Evolutionary conservation across 78 protist genomes (phyloP).

Genomic region (Bodo saltans): DNA sequence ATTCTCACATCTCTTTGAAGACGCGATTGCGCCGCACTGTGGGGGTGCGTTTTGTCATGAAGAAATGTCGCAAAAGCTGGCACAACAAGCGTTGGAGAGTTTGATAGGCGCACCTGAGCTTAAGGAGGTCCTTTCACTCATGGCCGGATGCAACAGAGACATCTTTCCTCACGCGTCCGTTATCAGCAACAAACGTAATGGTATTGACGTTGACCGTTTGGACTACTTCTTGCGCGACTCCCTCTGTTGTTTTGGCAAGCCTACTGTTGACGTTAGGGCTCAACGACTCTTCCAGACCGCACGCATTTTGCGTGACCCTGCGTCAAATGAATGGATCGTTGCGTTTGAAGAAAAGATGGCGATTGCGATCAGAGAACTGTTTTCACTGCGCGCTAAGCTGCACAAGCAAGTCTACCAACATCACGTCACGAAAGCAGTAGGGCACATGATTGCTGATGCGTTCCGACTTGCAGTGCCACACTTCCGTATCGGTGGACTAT

Average conservation of each 20-base stretch:
- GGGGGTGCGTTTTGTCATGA: slow-evolving; percentile 66
- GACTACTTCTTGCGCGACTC: slow-evolving; percentile 81
- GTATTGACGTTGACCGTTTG: slow-evolving; percentile 86
- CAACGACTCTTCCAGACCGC: slow-evolving; percentile 3
- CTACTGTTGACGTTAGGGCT: neutral
- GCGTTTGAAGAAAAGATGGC: neutral
- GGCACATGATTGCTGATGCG: neutral
- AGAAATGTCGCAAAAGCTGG: slow-evolving; percentile 53
- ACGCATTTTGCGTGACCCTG: neutral
- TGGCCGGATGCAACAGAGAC: too few species aligned
- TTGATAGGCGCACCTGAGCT: too few species aligned
- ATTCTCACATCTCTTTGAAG: slow-evolving; percentile 76
- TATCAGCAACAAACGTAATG: slow-evolving; percentile 73
- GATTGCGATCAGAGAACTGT: neutral
- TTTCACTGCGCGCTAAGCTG: neutral
- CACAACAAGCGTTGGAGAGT: slow-evolving; percentile 56
- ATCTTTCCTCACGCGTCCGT: too few species aligned
- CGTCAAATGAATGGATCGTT: too few species aligned
- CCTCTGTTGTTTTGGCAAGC: slow-evolving; percentile 22
- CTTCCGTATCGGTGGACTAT: neutral
- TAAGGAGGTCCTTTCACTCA: too few species aligned
- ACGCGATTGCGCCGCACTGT: neutral
- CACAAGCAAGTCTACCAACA: neutral
- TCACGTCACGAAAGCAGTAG: neutral
- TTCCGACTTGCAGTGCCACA: neutral